phyloP scores from a whole-genome alignment of 75 land plant species.

The Larix kaempferi region DNA sequence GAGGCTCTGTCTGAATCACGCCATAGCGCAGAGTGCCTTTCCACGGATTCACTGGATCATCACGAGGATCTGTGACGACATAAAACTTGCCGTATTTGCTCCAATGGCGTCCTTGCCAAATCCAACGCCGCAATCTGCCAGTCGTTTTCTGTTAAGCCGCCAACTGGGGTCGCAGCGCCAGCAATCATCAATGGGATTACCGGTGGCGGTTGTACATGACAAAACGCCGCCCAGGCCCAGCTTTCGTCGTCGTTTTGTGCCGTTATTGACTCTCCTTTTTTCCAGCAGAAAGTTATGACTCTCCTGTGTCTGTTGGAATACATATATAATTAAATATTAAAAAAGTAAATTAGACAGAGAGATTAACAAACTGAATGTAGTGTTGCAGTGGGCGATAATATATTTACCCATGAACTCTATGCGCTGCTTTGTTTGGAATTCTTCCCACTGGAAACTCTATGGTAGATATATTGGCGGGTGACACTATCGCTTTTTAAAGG shows the following conservation, averaged over 20 bases:
- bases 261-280: no score
- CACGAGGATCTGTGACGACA: conserved; percentile 47
- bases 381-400: no score
- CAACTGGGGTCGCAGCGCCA: conserved; percentile 48
- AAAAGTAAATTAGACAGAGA: no score
- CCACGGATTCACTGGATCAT: conserved; percentile 41
- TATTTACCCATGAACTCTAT: no score
- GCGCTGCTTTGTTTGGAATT: no score
- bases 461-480: no score
- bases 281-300: no score
- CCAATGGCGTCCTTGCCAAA: conserved; percentile 57
- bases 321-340: no score
- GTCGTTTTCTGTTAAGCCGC: conserved; percentile 27
- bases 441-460: no score
- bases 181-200: conserved; percentile 67
- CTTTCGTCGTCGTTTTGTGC: neutral
- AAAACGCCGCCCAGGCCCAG: neutral
- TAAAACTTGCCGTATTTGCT: conserved; percentile 37
- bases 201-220: conserved; percentile 46
- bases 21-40: conserved; percentile 61
- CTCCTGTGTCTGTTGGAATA: no score
- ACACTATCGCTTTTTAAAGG: no score
- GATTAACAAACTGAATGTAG: no score
- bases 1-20: conserved; percentile 49
- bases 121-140: conserved; percentile 53